These are phyloP conservation scores for Suhomyces guaymorum DNA, from an alignment of 1,139 yeast species.

Conservation along the genomic window DNA sequence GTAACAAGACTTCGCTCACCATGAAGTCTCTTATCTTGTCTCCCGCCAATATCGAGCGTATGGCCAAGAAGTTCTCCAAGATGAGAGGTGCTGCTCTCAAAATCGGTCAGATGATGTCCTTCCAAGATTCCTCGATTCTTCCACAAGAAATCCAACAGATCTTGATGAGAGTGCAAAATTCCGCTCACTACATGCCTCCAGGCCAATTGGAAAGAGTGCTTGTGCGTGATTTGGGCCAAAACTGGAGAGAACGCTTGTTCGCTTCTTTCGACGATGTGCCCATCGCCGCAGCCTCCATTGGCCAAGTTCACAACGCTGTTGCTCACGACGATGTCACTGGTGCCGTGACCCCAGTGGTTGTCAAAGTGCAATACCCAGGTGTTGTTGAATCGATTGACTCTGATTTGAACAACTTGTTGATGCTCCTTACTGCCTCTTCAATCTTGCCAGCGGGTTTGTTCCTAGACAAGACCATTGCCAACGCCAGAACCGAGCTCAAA, in stretches of 20 bases:
- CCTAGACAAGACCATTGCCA: constrained; percentile 87
- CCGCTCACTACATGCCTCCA: constrained; percentile 96
- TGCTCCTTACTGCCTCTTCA: constrained; percentile 83
- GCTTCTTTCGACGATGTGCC: constrained; percentile 83
- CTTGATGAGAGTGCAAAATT: constrained; percentile 81
- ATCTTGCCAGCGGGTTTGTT: constrained; percentile 89
- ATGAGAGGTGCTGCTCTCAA: constrained; percentile 99
- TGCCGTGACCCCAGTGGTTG: constrained; percentile 75
- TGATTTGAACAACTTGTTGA: constrained; percentile 79
- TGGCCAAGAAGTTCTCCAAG: constrained; percentile 82
- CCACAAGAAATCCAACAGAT: constrained; percentile 86
- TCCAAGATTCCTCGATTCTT: constrained; percentile 82
- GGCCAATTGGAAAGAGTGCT: constrained; percentile 81
- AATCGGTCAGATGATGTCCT: constrained; percentile 92
- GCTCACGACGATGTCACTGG: constrained; percentile 34
- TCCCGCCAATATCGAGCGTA: constrained; percentile 80
- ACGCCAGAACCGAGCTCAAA: constrained; percentile 87
- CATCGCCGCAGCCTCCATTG: constrained; percentile 96
- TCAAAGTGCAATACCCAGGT: constrained; percentile 98
- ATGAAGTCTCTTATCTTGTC: constrained; percentile 67
- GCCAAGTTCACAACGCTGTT: constrained; percentile 90
- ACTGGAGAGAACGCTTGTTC: constrained; percentile 74
- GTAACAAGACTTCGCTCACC: constrained; percentile 43
- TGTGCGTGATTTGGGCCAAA: constrained; percentile 67
- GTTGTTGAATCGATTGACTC: constrained; percentile 92